Percentiles rank a stretch among this genome's conserved stretches.
phyloP scores from a whole-genome alignment of 768 basidiomycete species.

The Candolleomyces aberdarensis region DNA sequence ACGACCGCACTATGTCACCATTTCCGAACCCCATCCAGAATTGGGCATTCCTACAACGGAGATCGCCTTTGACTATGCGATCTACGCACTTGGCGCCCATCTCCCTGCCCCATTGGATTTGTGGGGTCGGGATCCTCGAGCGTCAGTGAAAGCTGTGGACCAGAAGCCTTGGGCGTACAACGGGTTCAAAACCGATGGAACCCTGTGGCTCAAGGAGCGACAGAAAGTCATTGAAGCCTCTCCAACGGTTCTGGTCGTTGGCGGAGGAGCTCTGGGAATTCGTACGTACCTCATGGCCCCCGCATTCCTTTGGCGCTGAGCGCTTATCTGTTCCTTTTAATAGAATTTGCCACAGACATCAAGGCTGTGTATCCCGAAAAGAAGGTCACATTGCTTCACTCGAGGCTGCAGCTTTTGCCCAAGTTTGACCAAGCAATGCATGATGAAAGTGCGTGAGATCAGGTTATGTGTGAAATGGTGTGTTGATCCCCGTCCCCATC shows the following conservation, averaged over 20 bases:
- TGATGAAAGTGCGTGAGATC: slow-evolving; percentile 36
- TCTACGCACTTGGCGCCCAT: slow-evolving; percentile 61
- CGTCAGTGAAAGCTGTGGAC: background rate
- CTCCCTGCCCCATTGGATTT: slow-evolving; percentile 53
- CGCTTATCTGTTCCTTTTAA: background rate
- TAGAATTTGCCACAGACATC: slow-evolving; percentile 67
- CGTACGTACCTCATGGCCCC: slow-evolving; percentile 38
- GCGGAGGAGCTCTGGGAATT: slow-evolving; percentile 72
- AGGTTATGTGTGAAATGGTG: background rate
- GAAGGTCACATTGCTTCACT: slow-evolving; percentile 58
- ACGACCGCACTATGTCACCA: slow-evolving; percentile 34
- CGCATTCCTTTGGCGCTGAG: background rate
- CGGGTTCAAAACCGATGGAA: slow-evolving; percentile 47
- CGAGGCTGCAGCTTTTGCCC: slow-evolving; percentile 50
- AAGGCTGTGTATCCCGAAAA: slow-evolving; percentile 50
- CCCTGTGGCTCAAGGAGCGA: slow-evolving; percentile 48
- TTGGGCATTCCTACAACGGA: slow-evolving; percentile 31
- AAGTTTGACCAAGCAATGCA: slow-evolving; percentile 52
- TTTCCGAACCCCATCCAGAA: slow-evolving; percentile 48
- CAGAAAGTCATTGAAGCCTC: slow-evolving; percentile 48
- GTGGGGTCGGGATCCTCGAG: slow-evolving; percentile 35
- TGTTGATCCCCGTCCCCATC: background rate
- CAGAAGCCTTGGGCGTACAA: slow-evolving; percentile 19
- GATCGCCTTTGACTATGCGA: slow-evolving; percentile 52
- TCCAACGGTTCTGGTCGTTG: slow-evolving; percentile 57